These are phyloP conservation scores for Smittium mucronatum DNA, from an alignment of 371 early-diverging fungal species.

Conservation along the genomic window DNA sequence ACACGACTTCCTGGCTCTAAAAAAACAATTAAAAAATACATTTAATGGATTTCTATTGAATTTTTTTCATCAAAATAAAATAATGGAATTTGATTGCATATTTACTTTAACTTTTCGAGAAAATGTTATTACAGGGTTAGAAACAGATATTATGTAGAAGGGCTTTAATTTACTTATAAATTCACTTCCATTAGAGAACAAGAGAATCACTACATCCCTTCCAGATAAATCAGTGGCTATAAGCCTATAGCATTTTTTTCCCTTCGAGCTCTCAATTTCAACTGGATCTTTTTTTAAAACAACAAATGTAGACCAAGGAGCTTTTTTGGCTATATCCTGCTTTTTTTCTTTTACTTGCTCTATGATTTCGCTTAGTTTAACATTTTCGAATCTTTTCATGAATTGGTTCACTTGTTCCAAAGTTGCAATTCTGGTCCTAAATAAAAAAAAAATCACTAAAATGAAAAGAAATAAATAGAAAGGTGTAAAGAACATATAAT, in stretches of 20 bases:
- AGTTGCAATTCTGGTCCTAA: not conserved
- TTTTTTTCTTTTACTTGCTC: not conserved
- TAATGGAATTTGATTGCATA: too few species aligned
- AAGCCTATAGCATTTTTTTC: not conserved
- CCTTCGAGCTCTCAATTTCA: not conserved
- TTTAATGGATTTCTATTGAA: not conserved
- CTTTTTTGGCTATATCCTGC: not conserved
- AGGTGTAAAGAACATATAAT: too few species aligned
- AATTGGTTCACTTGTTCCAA: slow-evolving; percentile 3
- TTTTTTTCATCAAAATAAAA: not conserved
- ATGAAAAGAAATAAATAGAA: too few species aligned
- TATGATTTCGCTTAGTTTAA: not conserved
- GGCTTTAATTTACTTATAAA: not conserved
- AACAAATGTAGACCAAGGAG: not conserved
- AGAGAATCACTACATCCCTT: not conserved
- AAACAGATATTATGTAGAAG: not conserved
- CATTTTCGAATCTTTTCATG: not conserved
- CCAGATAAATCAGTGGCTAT: slow-evolving; percentile 4
- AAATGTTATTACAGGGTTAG: not conserved
- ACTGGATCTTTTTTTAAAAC: not conserved
- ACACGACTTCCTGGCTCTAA: not conserved
- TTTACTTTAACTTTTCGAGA: not conserved
- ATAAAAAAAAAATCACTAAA: too few species aligned
- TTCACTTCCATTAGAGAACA: not conserved
- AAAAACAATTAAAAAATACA: not conserved